A percentile compares a stretch with the other conserved stretches of the same genome.
Evolutionary conservation across 495 filamentous ascomycete species (phyloP).

Genomic region (Podospora bellae-mahoneyi): DNA sequence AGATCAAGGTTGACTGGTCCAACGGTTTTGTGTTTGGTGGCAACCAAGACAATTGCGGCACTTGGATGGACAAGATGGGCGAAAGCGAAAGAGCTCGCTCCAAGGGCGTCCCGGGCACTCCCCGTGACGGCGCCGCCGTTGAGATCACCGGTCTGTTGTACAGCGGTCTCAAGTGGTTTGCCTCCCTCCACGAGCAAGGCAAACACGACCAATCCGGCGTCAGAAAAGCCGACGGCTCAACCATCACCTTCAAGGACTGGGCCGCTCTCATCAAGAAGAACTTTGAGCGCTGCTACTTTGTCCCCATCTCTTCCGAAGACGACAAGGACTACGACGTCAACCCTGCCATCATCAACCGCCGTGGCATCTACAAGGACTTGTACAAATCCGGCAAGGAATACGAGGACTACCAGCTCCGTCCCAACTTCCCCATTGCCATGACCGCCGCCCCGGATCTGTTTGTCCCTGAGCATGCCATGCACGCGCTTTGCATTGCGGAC

Average conservation of each 20-base stretch:
- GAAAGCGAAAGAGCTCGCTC: slow-evolving; percentile 86
- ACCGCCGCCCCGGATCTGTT: slow-evolving; percentile 88
- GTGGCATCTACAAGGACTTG: slow-evolving; percentile 97
- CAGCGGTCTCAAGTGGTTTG: slow-evolving; percentile 80
- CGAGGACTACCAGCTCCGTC: slow-evolving; percentile 93
- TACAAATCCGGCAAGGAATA: slow-evolving; percentile 90
- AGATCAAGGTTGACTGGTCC: slow-evolving; percentile 87
- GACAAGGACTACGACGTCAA: slow-evolving; percentile 79
- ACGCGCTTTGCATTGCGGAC: slow-evolving; percentile 76
- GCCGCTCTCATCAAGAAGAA: slow-evolving; percentile 73
- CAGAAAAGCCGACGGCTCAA: slow-evolving; percentile 52
- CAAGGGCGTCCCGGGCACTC: slow-evolving; percentile 94
- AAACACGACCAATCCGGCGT: slow-evolving; percentile 71
- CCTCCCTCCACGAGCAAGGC: slow-evolving; percentile 59
- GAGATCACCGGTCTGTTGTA: slow-evolving; percentile 93
- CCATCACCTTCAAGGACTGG: slow-evolving; percentile 76
- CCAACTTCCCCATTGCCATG: slow-evolving; percentile 97
- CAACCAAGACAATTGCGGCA: slow-evolving; percentile 91
- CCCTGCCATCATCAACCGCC: slow-evolving; percentile 70
- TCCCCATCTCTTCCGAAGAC: slow-evolving; percentile 65
- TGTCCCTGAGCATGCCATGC: slow-evolving; percentile 67
- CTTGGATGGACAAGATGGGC: slow-evolving; percentile 99
- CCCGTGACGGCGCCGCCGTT: slow-evolving; percentile 89
- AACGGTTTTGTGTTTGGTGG: slow-evolving; percentile 93
- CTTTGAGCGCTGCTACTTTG: slow-evolving; percentile 88